Base-by-base conservation (phyloP, 345 rosid genomes). In the Cardamine occulta region DNA sequence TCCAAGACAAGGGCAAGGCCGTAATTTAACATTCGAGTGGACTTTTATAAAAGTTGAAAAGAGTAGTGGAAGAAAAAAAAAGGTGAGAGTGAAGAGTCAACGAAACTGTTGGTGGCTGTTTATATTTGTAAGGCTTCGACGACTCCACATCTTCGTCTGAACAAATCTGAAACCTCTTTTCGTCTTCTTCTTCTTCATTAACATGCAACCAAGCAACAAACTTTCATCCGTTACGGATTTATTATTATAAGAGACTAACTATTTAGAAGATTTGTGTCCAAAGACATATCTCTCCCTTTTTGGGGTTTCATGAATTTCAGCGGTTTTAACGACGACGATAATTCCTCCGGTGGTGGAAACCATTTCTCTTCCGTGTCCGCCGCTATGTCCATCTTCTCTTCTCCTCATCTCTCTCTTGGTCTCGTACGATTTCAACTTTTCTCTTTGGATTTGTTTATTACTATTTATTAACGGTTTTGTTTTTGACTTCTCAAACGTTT, bases 71-170 rank as follows among this genome's bases (percentile, higher is more conserved):
- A 31, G 0, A 21, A 52, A 39, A 1, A 1, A 23, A 52, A 18
- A 61, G 28, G 63, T 2, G 40, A 35, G 52, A 68, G 71, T 76
- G 79, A 29, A 76, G 82, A 90, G 96, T 93, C 98, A 93, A 93
- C 94, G 80, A 61, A 73, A 54, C 76, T 65, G 48, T 82, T 83
- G 85, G 78, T 89, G 88, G 75, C 71, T 58, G 29, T 75, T 44
- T 78, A 57, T 81, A 79, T 47, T 81, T 85, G 91, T 85, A 84
- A 84, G 95, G 96, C 90, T 88, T 87, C 85, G 81, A 84, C 29
- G 58, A 78, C 58, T 90, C 90, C 96, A 86, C 91, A 85, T 84
- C 76, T 34, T 42, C 13, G 76, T 72, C 72, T 69, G 80, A 63
- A 77, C 72, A 71, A 77, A 71, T 70, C 67, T 76, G 76, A 77